Conservation (phyloP, 1,139 yeast species). For the Zygotorulaspora mrakii region DNA sequence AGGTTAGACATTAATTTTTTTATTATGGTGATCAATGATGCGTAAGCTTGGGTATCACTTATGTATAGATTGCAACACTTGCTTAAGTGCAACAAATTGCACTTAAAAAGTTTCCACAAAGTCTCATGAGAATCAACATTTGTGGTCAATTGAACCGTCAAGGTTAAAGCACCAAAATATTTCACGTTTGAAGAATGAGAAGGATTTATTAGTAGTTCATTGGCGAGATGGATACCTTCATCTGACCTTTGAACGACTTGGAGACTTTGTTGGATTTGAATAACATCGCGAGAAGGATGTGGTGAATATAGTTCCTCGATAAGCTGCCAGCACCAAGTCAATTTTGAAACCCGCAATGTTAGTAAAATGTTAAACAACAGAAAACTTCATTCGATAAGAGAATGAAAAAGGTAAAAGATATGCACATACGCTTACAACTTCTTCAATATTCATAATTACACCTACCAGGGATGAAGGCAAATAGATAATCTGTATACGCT, state of each 20-base stretch:
- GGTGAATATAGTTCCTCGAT: slow-evolving; percentile 33
- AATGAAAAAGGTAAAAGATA: too few species aligned
- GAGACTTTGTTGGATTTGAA: slow-evolving; percentile 47
- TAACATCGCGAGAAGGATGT: slow-evolving; percentile 40
- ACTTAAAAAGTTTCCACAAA: slow-evolving; percentile 27
- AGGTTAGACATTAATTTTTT: slow-evolving; percentile 52
- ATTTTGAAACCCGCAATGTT: slow-evolving; percentile 3
- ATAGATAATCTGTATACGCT: too few species aligned
- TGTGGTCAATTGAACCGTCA: slow-evolving; percentile 51
- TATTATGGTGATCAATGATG: slow-evolving; percentile 37
- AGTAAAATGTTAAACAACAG: too few species aligned
- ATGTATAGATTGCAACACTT: slow-evolving; percentile 20
- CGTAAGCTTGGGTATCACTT: slow-evolving; percentile 16
- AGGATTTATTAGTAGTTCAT: slow-evolving; percentile 42
- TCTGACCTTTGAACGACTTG: slow-evolving; percentile 54
- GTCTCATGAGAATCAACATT: slow-evolving; percentile 22
- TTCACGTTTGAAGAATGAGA: slow-evolving; percentile 47
- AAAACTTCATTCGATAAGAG: too few species aligned
- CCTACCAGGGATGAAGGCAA: not conserved
- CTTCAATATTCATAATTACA: slow-evolving; percentile 17
- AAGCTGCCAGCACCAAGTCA: slow-evolving; percentile 14
- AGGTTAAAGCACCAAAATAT: slow-evolving; percentile 72
- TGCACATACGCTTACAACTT: slow-evolving; percentile 25
- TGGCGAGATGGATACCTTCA: slow-evolving; percentile 51
- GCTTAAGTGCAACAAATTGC: slow-evolving; percentile 30